A percentile compares a stretch with the other conserved stretches of the same genome.
These are phyloP conservation scores for Phyllosticta citribraziliensis DNA, from an alignment of 2,329 filamentous ascomycete species.

Conservation along the genomic window DNA sequence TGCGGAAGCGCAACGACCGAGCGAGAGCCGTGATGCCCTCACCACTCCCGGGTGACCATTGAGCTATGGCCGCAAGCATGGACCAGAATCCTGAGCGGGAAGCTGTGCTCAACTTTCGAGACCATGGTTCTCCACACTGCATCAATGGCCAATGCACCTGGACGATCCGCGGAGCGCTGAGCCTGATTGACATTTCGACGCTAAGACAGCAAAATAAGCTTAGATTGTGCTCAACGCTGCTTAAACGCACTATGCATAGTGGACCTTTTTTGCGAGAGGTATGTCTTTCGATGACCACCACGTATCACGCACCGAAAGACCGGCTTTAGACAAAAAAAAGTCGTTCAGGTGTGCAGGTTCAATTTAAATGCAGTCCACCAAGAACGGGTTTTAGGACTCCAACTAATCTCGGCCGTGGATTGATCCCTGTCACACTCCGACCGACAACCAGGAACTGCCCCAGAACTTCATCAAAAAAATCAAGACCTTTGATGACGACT, in stretches of 20 bases:
- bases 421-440: not conserved
- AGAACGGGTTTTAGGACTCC: not conserved
- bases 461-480: not conserved
- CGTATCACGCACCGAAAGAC: not conserved
- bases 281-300: not conserved
- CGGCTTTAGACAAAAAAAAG: not conserved
- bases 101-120: not conserved
- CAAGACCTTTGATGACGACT: not conserved
- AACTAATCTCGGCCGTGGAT: not conserved
- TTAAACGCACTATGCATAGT: not conserved
- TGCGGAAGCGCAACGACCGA: not conserved
- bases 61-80: not conserved
- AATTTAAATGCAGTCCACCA: not conserved
- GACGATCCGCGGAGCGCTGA: not conserved
- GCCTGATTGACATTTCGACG: not conserved
- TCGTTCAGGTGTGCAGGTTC: not conserved
- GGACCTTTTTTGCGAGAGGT: not conserved
- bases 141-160: not conserved
- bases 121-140: not conserved
- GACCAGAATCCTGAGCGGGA: not conserved
- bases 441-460: not conserved
- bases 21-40: not conserved
- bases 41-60: not conserved
- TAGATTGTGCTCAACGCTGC: not conserved
- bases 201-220: not conserved